These are phyloP conservation scores for Escovopsis sp. DNA, from an alignment of 2,329 filamentous ascomycete genomes.

Conservation along the genomic window DNA sequence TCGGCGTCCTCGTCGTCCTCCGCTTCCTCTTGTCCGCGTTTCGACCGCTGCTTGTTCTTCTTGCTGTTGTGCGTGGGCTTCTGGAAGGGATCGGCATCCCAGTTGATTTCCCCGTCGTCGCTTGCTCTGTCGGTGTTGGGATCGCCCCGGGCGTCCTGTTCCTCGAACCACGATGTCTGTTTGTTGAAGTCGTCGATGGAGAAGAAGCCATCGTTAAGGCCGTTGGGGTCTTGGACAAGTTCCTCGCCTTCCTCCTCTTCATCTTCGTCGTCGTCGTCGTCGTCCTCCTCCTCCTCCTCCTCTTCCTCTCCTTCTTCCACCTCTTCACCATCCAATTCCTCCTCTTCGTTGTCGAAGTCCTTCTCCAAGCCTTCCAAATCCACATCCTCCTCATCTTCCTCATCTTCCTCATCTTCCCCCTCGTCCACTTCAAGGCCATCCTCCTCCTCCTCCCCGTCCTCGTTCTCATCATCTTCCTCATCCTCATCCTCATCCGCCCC, in stretches of 20 bases:
- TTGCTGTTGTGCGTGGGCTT: conserved; percentile 12
- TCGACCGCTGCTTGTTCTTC: conserved; percentile 9
- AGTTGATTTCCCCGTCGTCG: conserved; percentile 80
- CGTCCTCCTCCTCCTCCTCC: conserved; percentile 20
- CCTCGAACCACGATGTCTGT: conserved; percentile 77
- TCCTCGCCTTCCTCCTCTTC: conserved; percentile 29
- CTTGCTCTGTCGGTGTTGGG: conserved; percentile 57
- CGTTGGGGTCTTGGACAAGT: conserved; percentile 48
- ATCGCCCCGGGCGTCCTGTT: conserved; percentile 65
- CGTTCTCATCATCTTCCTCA: conserved; percentile 15
- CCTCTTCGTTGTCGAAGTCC: conserved; percentile 10
- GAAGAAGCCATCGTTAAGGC: conserved; percentile 95
- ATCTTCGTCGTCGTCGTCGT: conserved; percentile 21
- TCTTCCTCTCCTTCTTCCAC: conserved; percentile 14
- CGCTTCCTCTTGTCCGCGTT: conserved; percentile 10
- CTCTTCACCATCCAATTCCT: conserved; percentile 18
- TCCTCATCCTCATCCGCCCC: conserved; percentile 22
- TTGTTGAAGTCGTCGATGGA: conserved; percentile 96
- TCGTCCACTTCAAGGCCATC: conserved; percentile 12
- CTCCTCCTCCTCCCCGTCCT: conserved; percentile 15
- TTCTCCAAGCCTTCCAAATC: conserved; percentile 1
- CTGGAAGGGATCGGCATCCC: conserved; percentile 61
- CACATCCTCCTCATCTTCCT: conserved; percentile 10
- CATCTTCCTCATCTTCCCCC: conserved; percentile 12
- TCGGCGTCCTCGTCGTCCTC: conserved; percentile 36